Base-by-base conservation (phyloP, 148 eudicot species). In the Pouteria glomerata region DNA sequence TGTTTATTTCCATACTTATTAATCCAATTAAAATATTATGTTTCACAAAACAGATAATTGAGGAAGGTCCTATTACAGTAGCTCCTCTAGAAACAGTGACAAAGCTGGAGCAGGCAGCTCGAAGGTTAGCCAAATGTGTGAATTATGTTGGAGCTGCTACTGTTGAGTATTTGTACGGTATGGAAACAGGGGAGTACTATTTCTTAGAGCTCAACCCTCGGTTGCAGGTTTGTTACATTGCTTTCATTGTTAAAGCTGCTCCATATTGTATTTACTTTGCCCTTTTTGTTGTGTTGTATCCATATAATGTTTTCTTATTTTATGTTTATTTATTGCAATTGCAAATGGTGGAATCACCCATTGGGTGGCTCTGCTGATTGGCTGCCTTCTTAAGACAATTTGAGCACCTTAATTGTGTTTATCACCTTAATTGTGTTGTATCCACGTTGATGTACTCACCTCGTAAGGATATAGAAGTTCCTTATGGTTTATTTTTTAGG, bases 131-230 rank as follows among this genome's bases (percentile, higher is more conserved):
- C 67, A 92, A 88, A 78, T 79, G 80, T 79, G 99, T 96, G 33
- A 86, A 86, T 80, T 96, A 96, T 76, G 86, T 96, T 65, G 99
- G 99, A 79, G 99, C 97, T 74, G 99, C 99, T 55, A 96, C 99
- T 34, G 99, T 96, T 68, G 99, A 96, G 80, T 96, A 96, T 83
- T 75, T 96, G 71, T 96, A 78, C 76, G 85, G 99, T 75, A 96
- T 96, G 99, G 99, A 96, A 23, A 92, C 96, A 52, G 99, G 99
- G 73, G 99, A 96, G 72, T 96, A 82, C 81, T 92, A 85, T 76
- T 96, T 96, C 70, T 84, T 96, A 63, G 99, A 96, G 82, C 95
- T 96, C 77, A 96, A 96, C 57, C 99, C 99, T 60, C 90, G 99
- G 58, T 83, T 96, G 58, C 99, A 96, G 97, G 99, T 96, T 80